These are phyloP conservation scores for Ophiocordyceps unilateralis DNA, from an alignment of 2,329 filamentous ascomycete genomes.

Conservation along the genomic window DNA sequence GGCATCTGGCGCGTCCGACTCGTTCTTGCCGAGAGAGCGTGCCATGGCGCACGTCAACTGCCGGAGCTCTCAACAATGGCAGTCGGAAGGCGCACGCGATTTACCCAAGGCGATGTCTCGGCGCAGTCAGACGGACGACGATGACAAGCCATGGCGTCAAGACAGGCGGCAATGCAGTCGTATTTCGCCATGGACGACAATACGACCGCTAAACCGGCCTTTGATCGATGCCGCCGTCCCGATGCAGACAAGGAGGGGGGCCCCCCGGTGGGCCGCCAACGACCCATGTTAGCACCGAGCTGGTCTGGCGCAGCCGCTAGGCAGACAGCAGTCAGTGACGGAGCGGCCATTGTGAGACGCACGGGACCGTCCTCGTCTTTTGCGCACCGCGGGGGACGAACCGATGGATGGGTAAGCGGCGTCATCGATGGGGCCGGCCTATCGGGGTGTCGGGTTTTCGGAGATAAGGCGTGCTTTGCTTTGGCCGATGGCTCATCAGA, in stretches of 20 bases:
- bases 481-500: background rate
- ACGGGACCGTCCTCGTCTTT: background rate
- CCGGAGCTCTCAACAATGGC: background rate
- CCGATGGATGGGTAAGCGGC: background rate
- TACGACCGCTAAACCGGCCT: background rate
- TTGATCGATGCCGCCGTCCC: background rate
- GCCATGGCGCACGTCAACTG: background rate
- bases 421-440: background rate
- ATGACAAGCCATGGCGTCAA: background rate
- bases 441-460: background rate
- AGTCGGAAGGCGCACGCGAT: background rate
- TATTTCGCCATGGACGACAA: background rate
- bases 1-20: background rate
- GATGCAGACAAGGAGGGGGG: background rate
- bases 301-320: background rate
- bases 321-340: too few relatives aligned
- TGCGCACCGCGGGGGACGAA: background rate
- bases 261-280: too few relatives aligned
- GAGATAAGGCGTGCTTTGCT: background rate
- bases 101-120: background rate
- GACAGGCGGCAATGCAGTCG: background rate
- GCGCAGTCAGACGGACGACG: background rate
- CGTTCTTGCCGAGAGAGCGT: background rate
- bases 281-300: too few relatives aligned
- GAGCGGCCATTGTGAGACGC: background rate